phyloP scores from a whole-genome alignment of 2,329 filamentous ascomycete genomes.

The Pyrenochaeta sp. region DNA sequence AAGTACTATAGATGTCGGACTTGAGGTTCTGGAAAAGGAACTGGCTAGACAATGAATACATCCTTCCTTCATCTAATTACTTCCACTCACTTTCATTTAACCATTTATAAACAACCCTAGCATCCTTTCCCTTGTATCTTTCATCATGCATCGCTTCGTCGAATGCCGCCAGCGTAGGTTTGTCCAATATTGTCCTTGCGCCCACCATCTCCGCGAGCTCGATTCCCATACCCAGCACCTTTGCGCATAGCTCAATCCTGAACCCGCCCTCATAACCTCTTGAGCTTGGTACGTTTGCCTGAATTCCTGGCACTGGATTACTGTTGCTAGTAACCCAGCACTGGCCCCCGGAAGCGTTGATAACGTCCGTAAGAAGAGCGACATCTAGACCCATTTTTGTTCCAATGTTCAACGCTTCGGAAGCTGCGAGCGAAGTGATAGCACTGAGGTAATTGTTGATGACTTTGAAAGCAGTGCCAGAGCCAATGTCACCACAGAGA shows the following conservation, averaged over 20 bases:
- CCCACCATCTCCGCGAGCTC: conserved; percentile 46
- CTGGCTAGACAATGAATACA: conserved; percentile 4
- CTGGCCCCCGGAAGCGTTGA: conserved; percentile 87
- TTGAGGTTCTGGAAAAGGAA: conserved; percentile 35
- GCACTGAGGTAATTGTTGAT: conserved; percentile 97
- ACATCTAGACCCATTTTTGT: conserved; percentile 67
- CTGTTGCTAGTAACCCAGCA: conserved; percentile 96
- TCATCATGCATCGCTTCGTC: conserved; percentile 37
- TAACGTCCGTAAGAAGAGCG: conserved; percentile 76
- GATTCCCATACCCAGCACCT: conserved; percentile 47
- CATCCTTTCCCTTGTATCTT: conserved; percentile 43
- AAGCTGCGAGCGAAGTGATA: conserved; percentile 81
- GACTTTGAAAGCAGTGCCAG: conserved; percentile 87
- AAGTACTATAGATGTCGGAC: conserved; percentile 38
- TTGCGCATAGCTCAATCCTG: conserved; percentile 44
- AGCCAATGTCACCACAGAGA: conserved; percentile 82
- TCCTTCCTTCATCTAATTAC: background rate
- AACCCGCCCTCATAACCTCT: conserved; percentile 52
- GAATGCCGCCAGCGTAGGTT: conserved; percentile 41
- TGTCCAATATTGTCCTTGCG: conserved; percentile 42
- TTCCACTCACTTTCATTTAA: conserved; percentile 42
- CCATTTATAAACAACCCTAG: conserved; percentile 45
- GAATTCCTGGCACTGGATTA: conserved; percentile 76
- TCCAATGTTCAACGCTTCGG: conserved; percentile 70
- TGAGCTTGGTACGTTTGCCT: conserved; percentile 48